Base-by-base conservation (phyloP, 805 yeast species). In the Tetrapisispora nanseiensis region DNA sequence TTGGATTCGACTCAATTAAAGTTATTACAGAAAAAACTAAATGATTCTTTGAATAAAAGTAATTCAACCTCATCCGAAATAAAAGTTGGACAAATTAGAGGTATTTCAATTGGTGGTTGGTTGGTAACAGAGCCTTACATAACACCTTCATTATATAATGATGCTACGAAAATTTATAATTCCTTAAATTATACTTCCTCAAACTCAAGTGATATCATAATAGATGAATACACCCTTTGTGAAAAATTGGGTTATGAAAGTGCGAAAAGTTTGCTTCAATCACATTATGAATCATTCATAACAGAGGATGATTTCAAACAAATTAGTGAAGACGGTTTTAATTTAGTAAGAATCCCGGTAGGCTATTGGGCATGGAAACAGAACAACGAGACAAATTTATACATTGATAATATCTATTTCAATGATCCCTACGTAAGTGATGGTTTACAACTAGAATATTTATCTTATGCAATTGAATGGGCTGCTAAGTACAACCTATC, bases 351-450 rank as follows among this genome's bases (percentile, higher is more conserved):
- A 38, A 71, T 84, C 29, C 92, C 92, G 0, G 72, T 82, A 39
- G 90, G 90, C 2, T 83, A 83, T 58, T 84, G 94, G 92, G 85
- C 89, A 1, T 80, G 79, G 63, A 69, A 69, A 44, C 62, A 61
- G 29, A 48, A 56, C 28, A 48, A 54, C 24, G 55, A 52, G 1
- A 32, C 36, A 1, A 41, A 44, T 20, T 33, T 26, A 11, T 57
- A 54, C 24, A 31, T 49, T 7, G 47, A 44, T 6, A 47, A 49
- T 18, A 46, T 50, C n/a, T 45, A 48, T 3, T 61, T 63, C 11
- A 59, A 56, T 26, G 86, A 81, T 58, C 85, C 86, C 0, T 81
- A 78, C 51, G 79, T 78, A 10, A 70, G 67, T 41, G 86, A 85
- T 10, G 61, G 63, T 11, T 20, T 54, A 26, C 85, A 82, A 46